Percentiles rank a stretch among this genome's conserved stretches.
phyloP scores from a whole-genome alignment of 805 yeast genomes.

The Cyberlindnera xylosilytica region DNA sequence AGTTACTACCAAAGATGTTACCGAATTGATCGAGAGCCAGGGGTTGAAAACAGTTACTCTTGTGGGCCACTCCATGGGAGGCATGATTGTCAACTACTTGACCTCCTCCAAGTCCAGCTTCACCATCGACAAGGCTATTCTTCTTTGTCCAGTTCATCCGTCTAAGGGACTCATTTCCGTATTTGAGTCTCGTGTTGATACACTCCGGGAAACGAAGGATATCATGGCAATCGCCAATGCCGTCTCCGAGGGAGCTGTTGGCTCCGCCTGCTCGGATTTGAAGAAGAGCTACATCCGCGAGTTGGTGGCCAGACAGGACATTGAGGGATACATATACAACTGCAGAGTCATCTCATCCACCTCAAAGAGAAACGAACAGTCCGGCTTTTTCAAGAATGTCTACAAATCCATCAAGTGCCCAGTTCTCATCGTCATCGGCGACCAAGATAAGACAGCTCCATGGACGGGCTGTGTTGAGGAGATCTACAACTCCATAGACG shows the following conservation, averaged over 20 bases:
- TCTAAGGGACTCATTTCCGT: neutral
- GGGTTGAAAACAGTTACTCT: neutral
- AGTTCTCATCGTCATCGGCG: slow-evolving; percentile 2
- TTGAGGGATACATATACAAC: slow-evolving; percentile 6
- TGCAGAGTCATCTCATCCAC: slow-evolving; percentile 2
- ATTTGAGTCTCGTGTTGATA: neutral
- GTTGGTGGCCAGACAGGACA: slow-evolving; percentile 3
- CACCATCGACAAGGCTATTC: neutral
- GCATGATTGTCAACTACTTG: slow-evolving; percentile 6
- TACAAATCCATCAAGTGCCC: slow-evolving; percentile 3
- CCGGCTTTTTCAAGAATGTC: neutral
- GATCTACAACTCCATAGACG: neutral
- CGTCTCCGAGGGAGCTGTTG: slow-evolving; percentile 3
- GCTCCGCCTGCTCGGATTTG: neutral
- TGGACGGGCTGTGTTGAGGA: slow-evolving; percentile 5
- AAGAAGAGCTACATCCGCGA: slow-evolving; percentile 5
- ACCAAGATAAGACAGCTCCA: slow-evolving; percentile 8
- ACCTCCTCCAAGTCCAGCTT: neutral
- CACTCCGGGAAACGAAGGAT: neutral
- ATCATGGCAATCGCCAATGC: slow-evolving; percentile 1
- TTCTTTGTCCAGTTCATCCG: slow-evolving; percentile 1
- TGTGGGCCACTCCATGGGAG: slow-evolving; percentile 11
- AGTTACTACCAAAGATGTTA: neutral
- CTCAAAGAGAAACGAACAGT: neutral
- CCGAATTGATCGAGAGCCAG: slow-evolving; percentile 2